phyloP scores from a whole-genome alignment of 805 yeast species.

The Teunomyces pallodes region DNA sequence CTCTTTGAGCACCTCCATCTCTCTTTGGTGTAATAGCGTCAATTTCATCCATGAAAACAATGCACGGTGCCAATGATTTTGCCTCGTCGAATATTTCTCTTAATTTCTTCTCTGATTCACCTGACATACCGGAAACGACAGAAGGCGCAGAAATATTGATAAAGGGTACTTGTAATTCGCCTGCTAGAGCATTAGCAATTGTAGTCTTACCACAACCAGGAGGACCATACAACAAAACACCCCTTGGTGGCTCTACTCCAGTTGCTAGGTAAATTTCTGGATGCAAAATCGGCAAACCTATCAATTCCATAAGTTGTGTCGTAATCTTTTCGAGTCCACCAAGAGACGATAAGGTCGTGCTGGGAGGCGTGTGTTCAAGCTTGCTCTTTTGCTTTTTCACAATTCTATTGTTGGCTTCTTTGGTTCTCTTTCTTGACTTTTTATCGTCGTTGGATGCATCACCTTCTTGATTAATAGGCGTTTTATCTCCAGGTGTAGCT shows the following conservation, averaged over 20 bases:
- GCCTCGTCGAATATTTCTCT: constrained; percentile 95
- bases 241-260: constrained; percentile 95
- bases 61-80: constrained; percentile 81
- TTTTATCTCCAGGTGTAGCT: constrained; percentile 8
- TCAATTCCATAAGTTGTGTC: constrained; percentile 81
- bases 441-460: constrained; percentile 17
- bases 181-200: constrained; percentile 93
- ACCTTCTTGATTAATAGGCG: not conserved
- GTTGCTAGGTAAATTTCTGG: constrained; percentile 87
- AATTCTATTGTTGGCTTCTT: constrained; percentile 38
- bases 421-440: constrained; percentile 50
- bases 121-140: constrained; percentile 98
- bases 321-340: constrained; percentile 92
- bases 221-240: constrained; percentile 92
- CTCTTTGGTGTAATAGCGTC: constrained; percentile 98
- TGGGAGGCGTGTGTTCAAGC: constrained; percentile 69
- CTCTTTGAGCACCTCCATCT: constrained; percentile 92
- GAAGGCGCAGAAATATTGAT: constrained; percentile 91
- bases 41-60: constrained; percentile 92
- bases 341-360: constrained; percentile 62
- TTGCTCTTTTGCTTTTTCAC: constrained; percentile 33
- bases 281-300: constrained; percentile 88
- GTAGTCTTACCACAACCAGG: constrained; percentile 99
- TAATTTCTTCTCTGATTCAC: constrained; percentile 92
- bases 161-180: constrained; percentile 91